phyloP scores from a whole-genome alignment of 139 green algal species.

The Chloropicon primus region DNA sequence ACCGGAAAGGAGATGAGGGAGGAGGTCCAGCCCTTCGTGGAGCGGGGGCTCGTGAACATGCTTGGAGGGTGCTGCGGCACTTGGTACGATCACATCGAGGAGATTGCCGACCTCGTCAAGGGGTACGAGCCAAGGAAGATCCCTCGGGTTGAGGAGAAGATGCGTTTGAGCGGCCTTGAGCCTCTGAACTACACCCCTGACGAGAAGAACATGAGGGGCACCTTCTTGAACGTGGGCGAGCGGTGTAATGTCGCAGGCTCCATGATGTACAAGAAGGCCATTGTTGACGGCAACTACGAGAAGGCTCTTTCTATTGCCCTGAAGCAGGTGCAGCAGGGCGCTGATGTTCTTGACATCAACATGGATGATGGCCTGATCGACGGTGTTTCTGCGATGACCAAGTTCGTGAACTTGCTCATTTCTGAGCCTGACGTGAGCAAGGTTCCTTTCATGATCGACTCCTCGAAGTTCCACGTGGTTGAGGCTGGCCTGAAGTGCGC shows the following conservation, averaged over 20 bases:
- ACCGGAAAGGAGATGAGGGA: not conserved
- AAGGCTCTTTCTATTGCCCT: slow-evolving; percentile 82
- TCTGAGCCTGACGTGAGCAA: slow-evolving; percentile 83
- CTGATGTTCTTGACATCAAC: slow-evolving; percentile 96
- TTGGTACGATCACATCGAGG: not conserved
- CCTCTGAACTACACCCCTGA: slow-evolving; percentile 82
- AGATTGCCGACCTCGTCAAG: not conserved
- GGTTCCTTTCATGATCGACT: slow-evolving; percentile 98
- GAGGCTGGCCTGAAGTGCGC: slow-evolving; percentile 94
- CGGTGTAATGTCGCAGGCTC: slow-evolving; percentile 94
- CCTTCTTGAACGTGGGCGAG: slow-evolving; percentile 93
- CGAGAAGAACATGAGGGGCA: slow-evolving; percentile 51
- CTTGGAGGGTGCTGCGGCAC: not conserved
- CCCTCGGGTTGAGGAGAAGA: slow-evolving; percentile 40
- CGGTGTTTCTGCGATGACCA: slow-evolving; percentile 83
- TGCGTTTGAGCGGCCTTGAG: slow-evolving; percentile 89
- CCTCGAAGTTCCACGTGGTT: slow-evolving; percentile 91
- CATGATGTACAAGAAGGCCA: slow-evolving; percentile 92
- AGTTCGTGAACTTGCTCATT: slow-evolving; percentile 86
- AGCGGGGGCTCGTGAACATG: not conserved
- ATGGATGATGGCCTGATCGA: slow-evolving; percentile 97
- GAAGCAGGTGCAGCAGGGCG: slow-evolving; percentile 73
- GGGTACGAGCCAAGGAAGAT: slow-evolving; percentile 47
- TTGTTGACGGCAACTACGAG: slow-evolving; percentile 86
- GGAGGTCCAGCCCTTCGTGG: not conserved